Evolutionary conservation across 495 filamentous ascomycete genomes (phyloP), one percentile per base, ranked within the genome.

Genomic region (Bombardia bombarda): DNA sequence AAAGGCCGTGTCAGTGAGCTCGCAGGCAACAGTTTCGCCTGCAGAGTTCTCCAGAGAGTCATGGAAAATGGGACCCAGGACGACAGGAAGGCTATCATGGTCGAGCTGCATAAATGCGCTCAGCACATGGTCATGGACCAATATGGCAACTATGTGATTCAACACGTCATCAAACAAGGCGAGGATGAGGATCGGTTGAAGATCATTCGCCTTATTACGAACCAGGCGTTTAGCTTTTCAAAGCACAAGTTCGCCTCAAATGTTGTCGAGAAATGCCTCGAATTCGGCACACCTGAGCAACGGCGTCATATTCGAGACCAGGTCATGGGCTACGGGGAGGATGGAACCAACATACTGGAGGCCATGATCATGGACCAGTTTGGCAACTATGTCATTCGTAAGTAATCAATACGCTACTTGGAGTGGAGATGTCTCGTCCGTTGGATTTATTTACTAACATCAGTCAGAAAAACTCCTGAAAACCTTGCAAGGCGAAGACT

Each of bases 211-310:
- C 60, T 89, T 24, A 82, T 98, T 50, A 83, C 78, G 39, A 69
- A 68, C 4, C 75, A 88, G 40, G 65, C 93, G 1, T 59, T 93
- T n/a, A 68, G 67, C 1, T 78, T 84, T 51, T 95, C 87, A 5
- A 94, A 87, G 67, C 90, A 97, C 66, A 97, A 98, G 58, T 95
- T 89, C 55, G 92, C 93, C 3, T 95, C 87, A 51, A 96, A 98
- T 52, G 92, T 98, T 4, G 93, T 98, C 1, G 92, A 98, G 65
- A 94, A 90, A 68, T 92, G 87, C 51, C 86, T 98, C 37, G 69
- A 82, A 42, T 78, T 77, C 49, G 88, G 86, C 9, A 79, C 75
- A 1, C 66, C 75, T 16, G 74, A 82, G 35, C 79, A 94, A 54
- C 79, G 82, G 36, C 74, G 65, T 14, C 72, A 75, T 30, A 93